These are phyloP conservation scores for Globisporangium barbulae DNA, from an alignment of 352 stramenopile species.

Conservation along the genomic window DNA sequence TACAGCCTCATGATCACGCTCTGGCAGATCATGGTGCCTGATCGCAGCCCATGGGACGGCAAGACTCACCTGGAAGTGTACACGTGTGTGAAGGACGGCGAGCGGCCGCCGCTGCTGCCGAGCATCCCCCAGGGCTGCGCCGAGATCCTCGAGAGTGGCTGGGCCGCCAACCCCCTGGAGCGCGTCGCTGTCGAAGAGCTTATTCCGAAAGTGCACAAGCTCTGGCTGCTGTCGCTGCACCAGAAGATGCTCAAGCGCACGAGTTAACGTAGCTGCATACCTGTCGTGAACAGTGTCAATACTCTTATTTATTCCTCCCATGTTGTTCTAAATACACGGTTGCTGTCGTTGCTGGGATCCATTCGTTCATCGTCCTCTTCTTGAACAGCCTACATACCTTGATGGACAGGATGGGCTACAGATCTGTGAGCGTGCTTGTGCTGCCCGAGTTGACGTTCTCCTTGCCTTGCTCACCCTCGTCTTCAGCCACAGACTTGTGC, in stretches of 20 bases:
- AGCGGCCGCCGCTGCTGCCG: slow-evolving; percentile 64
- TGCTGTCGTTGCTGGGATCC: not conserved
- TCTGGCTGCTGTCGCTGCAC: slow-evolving; percentile 76
- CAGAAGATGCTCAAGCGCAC: slow-evolving; percentile 72
- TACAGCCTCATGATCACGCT: slow-evolving; percentile 88
- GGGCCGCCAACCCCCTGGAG: slow-evolving; percentile 65
- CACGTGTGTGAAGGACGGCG: slow-evolving; percentile 61
- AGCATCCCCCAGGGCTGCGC: slow-evolving; percentile 68
- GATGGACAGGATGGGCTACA: slow-evolving; percentile 3
- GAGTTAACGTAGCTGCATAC: slow-evolving; percentile 6
- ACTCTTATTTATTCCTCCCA: slow-evolving; percentile 10
- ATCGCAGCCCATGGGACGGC: slow-evolving; percentile 66
- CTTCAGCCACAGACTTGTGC: slow-evolving; percentile 2
- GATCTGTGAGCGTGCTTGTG: slow-evolving; percentile 12
- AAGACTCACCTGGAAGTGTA: slow-evolving; percentile 83
- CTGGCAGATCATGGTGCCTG: slow-evolving; percentile 85
- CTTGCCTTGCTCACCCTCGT: slow-evolving; percentile 7
- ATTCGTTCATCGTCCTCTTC: not conserved
- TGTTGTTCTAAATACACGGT: not conserved
- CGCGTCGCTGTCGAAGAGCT: slow-evolving; percentile 75
- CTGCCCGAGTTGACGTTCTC: slow-evolving; percentile 8
- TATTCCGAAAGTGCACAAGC: slow-evolving; percentile 66
- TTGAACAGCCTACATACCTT: not conserved
- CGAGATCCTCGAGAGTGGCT: slow-evolving; percentile 71
- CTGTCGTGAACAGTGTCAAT: not conserved